Evolutionary conservation across 2,329 filamentous ascomycete genomes (phyloP).

Genomic region (Ophiobolus disseminans): DNA sequence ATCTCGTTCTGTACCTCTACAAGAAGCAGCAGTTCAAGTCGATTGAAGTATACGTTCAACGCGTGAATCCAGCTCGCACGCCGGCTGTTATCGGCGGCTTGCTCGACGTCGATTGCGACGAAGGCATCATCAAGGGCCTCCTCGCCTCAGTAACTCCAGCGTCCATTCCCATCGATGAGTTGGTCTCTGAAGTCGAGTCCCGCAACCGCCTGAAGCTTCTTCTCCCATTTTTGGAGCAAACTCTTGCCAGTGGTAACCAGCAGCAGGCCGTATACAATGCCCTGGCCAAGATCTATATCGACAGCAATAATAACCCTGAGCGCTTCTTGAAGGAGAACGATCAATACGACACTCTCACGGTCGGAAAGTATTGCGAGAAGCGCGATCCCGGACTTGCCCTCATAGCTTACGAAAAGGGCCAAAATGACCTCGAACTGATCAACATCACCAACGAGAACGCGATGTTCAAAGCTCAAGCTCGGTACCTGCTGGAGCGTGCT

Average conservation of each 20-base stretch:
- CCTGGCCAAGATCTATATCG: conserved; percentile 98
- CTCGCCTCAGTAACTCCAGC: conserved; percentile 82
- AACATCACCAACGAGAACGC: conserved; percentile 98
- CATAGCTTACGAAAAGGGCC: conserved; percentile 94
- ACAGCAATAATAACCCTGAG: conserved; percentile 97
- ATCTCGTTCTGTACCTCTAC: conserved; percentile 94
- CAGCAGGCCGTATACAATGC: conserved; percentile 98
- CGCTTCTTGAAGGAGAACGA: conserved; percentile 98
- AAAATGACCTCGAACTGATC: conserved; percentile 96
- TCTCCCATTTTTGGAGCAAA: conserved; percentile 93
- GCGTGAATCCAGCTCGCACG: conserved; percentile 89
- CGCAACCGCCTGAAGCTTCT: conserved; percentile 95
- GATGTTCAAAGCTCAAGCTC: conserved; percentile 99
- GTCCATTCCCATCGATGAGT: conserved; percentile 89
- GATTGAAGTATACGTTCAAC: conserved; percentile 97
- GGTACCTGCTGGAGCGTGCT: conserved; percentile 89
- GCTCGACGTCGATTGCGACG: conserved; percentile 96
- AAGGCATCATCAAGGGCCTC: conserved; percentile 92
- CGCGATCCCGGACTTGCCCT: conserved; percentile 94
- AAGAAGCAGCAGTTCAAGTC: conserved; percentile 99
- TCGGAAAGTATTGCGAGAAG: conserved; percentile 99
- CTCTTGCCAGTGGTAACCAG: conserved; percentile 86
- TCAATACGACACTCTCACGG: conserved; percentile 87
- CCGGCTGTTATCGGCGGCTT: conserved; percentile 92
- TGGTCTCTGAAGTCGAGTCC: conserved; percentile 92